Percentiles rank a stretch among this genome's conserved stretches.
Conservation (phyloP, 78 protist species). For the Dictyostelium intermedium region DNA sequence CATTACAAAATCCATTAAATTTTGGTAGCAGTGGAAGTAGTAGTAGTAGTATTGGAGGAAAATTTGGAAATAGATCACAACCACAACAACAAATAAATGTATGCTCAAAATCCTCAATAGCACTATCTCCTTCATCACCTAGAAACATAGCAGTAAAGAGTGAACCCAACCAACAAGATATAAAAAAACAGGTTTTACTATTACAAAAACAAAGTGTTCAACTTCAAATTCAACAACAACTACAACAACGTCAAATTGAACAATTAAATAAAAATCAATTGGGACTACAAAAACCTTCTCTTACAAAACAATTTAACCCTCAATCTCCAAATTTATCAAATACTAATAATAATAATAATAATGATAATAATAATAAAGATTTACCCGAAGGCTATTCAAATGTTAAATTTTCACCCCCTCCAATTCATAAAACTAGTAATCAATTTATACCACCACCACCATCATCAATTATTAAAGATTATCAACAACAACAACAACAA, state of each 20-base stretch:
- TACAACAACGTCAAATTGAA: neutral
- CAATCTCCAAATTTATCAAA: neutral
- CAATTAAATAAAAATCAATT: neutral
- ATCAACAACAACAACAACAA: neutral
- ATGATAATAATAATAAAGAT: no score
- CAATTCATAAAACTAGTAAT: no score
- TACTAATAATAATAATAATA: no score
- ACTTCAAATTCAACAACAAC: conserved; percentile 22
- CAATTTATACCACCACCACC: neutral
- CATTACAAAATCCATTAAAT: neutral
- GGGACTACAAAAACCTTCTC: neutral
- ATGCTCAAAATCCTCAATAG: neutral
- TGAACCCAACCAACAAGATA: neutral
- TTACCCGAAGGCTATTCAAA: neutral
- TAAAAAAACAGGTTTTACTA: neutral
- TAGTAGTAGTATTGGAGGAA: neutral
- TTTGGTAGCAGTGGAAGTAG: neutral
- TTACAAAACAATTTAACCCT: neutral
- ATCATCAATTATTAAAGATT: neutral
- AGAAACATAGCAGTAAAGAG: neutral
- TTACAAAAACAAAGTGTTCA: conserved; percentile 7
- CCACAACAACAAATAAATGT: neutral
- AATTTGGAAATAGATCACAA: neutral
- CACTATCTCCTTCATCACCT: neutral
- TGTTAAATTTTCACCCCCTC: no score